phyloP scores from a whole-genome alignment of 2,329 filamentous ascomycete species.

The Fusarium subtropicale region DNA sequence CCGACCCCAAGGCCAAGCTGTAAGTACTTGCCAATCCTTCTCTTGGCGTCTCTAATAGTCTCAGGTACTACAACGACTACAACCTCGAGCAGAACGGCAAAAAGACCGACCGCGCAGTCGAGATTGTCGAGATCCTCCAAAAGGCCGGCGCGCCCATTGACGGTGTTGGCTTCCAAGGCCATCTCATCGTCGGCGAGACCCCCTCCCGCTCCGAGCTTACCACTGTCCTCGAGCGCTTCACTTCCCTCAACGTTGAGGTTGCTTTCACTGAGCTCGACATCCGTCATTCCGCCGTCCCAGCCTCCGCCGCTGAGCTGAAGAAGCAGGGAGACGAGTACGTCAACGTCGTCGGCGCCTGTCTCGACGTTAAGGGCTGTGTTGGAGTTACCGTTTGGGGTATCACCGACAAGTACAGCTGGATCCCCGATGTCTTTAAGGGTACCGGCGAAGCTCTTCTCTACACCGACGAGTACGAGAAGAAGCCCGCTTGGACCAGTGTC shows the following conservation, averaged over 20 bases:
- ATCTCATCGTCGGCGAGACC: conserved; percentile 67
- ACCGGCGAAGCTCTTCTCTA: conserved; percentile 56
- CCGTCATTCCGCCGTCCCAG: conserved; percentile 60
- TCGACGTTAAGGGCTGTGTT: conserved; percentile 55
- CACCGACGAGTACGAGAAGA: conserved; percentile 53
- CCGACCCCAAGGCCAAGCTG: conserved; percentile 67
- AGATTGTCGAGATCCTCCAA: conserved; percentile 60
- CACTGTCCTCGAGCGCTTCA: conserved; percentile 62
- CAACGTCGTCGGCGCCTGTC: conserved; percentile 53
- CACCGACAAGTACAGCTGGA: conserved; percentile 55
- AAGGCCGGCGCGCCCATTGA: conserved; percentile 67
- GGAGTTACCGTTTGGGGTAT: conserved; percentile 60
- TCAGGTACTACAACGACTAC: conserved; percentile 65
- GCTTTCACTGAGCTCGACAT: conserved; percentile 73
- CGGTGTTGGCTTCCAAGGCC: conserved; percentile 71
- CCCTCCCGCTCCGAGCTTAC: conserved; percentile 59
- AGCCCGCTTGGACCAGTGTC: conserved; percentile 56
- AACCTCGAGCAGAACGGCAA: conserved; percentile 66
- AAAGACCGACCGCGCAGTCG: conserved; percentile 59
- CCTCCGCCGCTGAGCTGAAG: conserved; percentile 53
- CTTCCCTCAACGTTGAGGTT: conserved; percentile 65
- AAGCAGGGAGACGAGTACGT: conserved; percentile 63
- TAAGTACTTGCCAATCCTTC: conserved; percentile 24
- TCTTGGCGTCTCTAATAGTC: not conserved
- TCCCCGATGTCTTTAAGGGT: conserved; percentile 55